phyloP scores from a whole-genome alignment of 179 eudicot genomes.

The Drosera spatulata region DNA sequence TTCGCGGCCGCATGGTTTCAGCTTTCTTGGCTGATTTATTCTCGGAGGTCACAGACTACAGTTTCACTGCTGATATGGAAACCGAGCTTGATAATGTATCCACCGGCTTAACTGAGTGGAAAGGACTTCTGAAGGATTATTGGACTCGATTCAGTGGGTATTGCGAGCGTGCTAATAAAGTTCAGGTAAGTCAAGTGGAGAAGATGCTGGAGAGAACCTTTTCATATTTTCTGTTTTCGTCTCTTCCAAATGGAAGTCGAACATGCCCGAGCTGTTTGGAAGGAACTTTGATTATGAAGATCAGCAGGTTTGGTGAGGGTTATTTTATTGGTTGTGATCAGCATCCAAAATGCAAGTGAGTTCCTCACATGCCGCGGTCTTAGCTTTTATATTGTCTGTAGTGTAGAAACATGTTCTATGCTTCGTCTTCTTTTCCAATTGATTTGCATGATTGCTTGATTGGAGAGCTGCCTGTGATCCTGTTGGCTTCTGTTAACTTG shows the following conservation, averaged over 20 bases:
- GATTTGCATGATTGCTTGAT: too few relatives aligned
- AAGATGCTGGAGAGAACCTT: conserved; percentile 88
- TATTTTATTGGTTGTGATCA: conserved; percentile 96
- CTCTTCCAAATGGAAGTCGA: conserved; percentile 67
- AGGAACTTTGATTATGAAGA: conserved; percentile 78
- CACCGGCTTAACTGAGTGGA: conserved; percentile 89
- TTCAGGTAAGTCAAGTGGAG: conserved; percentile 87
- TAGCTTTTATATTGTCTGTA: background rate
- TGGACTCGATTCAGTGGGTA: conserved; percentile 81
- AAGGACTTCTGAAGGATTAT: conserved; percentile 75
- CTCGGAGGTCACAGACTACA: conserved; percentile 84
- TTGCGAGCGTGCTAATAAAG: conserved; percentile 51
- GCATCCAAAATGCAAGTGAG: conserved; percentile 97
- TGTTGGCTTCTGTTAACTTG: too few relatives aligned
- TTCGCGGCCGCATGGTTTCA: conserved; percentile 98
- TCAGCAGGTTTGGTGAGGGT: conserved; percentile 85
- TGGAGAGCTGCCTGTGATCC: too few relatives aligned
- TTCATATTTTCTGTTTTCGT: conserved; percentile 60
- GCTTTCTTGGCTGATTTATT: conserved; percentile 83
- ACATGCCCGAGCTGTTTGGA: conserved; percentile 80
- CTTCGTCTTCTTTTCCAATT: too few relatives aligned
- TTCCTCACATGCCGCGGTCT: conserved; percentile 6
- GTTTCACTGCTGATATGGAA: conserved; percentile 96
- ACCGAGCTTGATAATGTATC: conserved; percentile 95
- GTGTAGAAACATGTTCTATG: background rate